Conservation (phyloP, 495 filamentous ascomycete genomes). For the Annulohypoxylon moriforme region DNA sequence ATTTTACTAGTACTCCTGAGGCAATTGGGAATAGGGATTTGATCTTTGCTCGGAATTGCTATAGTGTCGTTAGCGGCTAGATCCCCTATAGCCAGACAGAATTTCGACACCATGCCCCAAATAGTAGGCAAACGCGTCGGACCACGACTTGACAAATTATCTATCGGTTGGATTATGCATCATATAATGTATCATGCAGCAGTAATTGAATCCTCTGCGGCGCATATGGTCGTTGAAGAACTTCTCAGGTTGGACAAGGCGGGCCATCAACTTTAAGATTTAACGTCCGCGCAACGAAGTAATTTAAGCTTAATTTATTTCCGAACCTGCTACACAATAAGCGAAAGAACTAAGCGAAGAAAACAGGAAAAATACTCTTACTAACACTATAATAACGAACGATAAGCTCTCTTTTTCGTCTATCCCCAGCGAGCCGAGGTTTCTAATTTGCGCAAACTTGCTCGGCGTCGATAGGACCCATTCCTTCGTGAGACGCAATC, state of each 20-base stretch:
- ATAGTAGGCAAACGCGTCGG: not conserved
- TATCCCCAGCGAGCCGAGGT: conserved; percentile 1
- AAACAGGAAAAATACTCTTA: not conserved
- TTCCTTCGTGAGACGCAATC: not conserved
- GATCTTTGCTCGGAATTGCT: not conserved
- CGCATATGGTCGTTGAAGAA: not conserved
- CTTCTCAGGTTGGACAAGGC: not conserved
- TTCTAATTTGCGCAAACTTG: conserved; percentile 34
- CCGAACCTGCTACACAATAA: not conserved
- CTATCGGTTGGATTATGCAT: not conserved
- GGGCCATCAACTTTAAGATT: not conserved
- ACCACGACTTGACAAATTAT: not conserved
- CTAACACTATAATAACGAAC: not conserved
- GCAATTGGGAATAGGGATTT: not conserved
- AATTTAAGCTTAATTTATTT: conserved; percentile 29
- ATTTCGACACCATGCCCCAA: not conserved
- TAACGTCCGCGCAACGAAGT: not conserved
- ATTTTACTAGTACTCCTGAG: no score
- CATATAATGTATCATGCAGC: not conserved
- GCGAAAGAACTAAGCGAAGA: not conserved
- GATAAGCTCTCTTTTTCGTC: not conserved
- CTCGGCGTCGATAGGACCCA: not conserved
- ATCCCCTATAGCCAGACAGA: not conserved
- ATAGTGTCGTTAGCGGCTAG: not conserved
- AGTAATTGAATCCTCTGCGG: no score